A percentile compares a stretch with the other conserved stretches of the same genome.
These are phyloP conservation scores for Syncephalastrum sp. DNA, from an alignment of 371 early-diverging fungal species.

Conservation along the genomic window DNA sequence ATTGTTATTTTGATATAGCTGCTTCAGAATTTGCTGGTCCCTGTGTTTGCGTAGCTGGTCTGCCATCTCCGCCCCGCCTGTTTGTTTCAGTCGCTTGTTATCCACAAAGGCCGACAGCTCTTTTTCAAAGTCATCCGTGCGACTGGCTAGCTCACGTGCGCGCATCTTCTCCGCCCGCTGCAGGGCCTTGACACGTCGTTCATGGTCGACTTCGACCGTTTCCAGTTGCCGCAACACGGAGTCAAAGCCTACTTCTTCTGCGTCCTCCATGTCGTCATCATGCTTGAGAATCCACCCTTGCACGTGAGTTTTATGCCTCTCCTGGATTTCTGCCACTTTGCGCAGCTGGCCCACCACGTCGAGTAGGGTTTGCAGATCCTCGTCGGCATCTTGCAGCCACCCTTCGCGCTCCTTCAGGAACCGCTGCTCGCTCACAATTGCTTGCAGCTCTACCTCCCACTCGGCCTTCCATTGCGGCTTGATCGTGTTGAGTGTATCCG, in stretches of 20 bases:
- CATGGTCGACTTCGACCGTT: slow-evolving; percentile 66
- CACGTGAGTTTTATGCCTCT: slow-evolving; percentile 23
- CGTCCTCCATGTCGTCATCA: too few relatives aligned
- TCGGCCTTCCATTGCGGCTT: slow-evolving; percentile 76
- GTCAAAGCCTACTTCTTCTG: too few relatives aligned
- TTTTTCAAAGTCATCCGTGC: slow-evolving; percentile 70
- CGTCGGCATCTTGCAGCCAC: slow-evolving; percentile 60
- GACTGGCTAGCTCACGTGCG: slow-evolving; percentile 60
- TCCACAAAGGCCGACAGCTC: slow-evolving; percentile 70
- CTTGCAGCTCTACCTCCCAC: slow-evolving; percentile 80
- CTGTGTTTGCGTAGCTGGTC: slow-evolving; percentile 21
- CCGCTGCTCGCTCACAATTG: slow-evolving; percentile 76
- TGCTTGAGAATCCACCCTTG: neutral
- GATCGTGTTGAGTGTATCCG: slow-evolving; percentile 36
- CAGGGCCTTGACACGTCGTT: slow-evolving; percentile 67
- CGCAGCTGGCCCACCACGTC: slow-evolving; percentile 60
- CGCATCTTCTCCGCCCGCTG: slow-evolving; percentile 66
- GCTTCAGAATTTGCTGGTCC: slow-evolving; percentile 59
- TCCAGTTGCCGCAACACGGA: slow-evolving; percentile 67
- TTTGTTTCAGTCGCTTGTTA: slow-evolving; percentile 59
- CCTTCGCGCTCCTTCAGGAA: slow-evolving; percentile 76
- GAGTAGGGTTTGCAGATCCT: slow-evolving; percentile 57
- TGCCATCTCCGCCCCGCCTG: slow-evolving; percentile 54
- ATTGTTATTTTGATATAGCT: slow-evolving; percentile 12
- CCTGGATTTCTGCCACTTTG: slow-evolving; percentile 60